These are phyloP conservation scores for Dujonia santamariae DNA, from an alignment of 1,139 yeast genomes.

Conservation along the genomic window DNA sequence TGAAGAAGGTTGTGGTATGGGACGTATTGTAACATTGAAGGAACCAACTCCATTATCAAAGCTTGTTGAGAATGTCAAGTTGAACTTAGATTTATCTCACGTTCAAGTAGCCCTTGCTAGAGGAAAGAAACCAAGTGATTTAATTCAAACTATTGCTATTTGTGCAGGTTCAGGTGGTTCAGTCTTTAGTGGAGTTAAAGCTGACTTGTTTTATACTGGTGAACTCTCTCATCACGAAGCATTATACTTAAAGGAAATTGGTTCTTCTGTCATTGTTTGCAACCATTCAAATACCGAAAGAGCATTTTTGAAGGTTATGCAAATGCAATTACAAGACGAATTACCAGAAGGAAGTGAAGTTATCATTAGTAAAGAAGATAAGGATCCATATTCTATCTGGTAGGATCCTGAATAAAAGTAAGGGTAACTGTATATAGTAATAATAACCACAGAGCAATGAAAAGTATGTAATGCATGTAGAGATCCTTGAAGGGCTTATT, in stretches of 20 bases:
- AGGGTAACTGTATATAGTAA: neutral
- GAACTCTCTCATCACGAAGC: conserved; percentile 94
- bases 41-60: conserved; percentile 40
- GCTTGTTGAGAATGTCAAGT: conserved; percentile 55
- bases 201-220: conserved; percentile 85
- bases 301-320: conserved; percentile 61
- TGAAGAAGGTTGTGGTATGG: conserved; percentile 70
- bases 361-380: conserved; percentile 48
- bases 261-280: conserved; percentile 69
- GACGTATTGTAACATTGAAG: conserved; percentile 59
- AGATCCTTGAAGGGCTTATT: too few species aligned
- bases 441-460: too few species aligned
- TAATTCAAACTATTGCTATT: conserved; percentile 61
- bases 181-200: conserved; percentile 58
- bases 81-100: conserved; percentile 46
- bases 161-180: conserved; percentile 96
- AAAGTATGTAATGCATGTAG: too few species aligned
- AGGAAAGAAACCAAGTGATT: conserved; percentile 11
- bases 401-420: conserved; percentile 9
- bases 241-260: conserved; percentile 66
- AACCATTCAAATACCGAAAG: conserved; percentile 94
- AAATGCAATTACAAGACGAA: conserved; percentile 44
- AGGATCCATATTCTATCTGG: conserved; percentile 53
- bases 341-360: conserved; percentile 42
- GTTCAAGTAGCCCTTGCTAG: conserved; percentile 63